These are phyloP conservation scores for Gremmenia infestans DNA, from an alignment of 2,329 filamentous ascomycete species.

Conservation along the genomic window DNA sequence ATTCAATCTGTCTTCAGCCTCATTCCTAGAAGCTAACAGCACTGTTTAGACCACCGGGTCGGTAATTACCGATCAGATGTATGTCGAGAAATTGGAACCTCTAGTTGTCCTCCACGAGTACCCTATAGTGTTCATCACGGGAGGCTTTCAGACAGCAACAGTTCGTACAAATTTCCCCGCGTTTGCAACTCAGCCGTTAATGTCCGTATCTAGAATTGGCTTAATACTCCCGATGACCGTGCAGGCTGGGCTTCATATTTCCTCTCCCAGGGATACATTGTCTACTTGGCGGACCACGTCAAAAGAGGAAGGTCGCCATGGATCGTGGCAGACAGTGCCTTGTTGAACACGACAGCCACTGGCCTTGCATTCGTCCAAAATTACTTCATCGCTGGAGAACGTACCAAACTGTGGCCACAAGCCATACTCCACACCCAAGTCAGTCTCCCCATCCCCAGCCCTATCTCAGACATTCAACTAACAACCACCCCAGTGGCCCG, in stretches of 20 bases:
- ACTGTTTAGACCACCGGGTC: slow-evolving; percentile 4
- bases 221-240: slow-evolving; percentile 44
- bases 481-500: neutral
- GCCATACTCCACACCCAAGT: slow-evolving; percentile 33
- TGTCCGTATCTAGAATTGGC: slow-evolving; percentile 33
- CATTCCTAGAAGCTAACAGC: no score
- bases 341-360: slow-evolving; percentile 10
- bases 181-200: neutral
- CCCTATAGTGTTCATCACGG: slow-evolving; percentile 27
- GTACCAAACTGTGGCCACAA: slow-evolving; percentile 30
- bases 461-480: neutral
- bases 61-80: slow-evolving; percentile 41
- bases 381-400: slow-evolving; percentile 25
- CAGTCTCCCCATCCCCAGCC: neutral
- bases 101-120: slow-evolving; percentile 9
- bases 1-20: no score
- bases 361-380: slow-evolving; percentile 18
- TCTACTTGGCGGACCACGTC: slow-evolving; percentile 37
- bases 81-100: slow-evolving; percentile 46
- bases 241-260: slow-evolving; percentile 45
- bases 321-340: slow-evolving; percentile 14
- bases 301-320: slow-evolving; percentile 20
- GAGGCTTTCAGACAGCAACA: slow-evolving; percentile 23
- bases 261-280: slow-evolving; percentile 39
- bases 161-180: slow-evolving; percentile 13